Evolutionary conservation across 106 monocot species (phyloP).

Genomic region (Dioscorea alata): DNA sequence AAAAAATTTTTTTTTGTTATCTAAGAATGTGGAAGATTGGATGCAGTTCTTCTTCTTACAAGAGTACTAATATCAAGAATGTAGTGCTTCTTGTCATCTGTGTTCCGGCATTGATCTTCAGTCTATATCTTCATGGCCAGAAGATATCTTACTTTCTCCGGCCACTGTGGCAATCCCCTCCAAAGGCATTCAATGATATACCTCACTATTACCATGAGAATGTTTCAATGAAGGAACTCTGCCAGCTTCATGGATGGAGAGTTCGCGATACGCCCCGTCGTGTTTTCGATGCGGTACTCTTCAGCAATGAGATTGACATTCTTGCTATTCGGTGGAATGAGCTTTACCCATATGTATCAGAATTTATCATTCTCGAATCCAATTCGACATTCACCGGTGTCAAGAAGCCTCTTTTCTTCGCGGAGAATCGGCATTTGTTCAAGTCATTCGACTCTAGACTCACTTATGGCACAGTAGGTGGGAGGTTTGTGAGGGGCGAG

Average conservation of each 20-base stretch:
- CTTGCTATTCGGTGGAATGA: slow-evolving; percentile 66
- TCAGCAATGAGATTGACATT: slow-evolving; percentile 73
- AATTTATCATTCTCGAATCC: slow-evolving; percentile 71
- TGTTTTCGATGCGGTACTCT: slow-evolving; percentile 74
- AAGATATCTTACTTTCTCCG: slow-evolving; percentile 65
- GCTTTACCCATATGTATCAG: slow-evolving; percentile 58
- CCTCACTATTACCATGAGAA: slow-evolving; percentile 55
- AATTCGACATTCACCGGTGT: slow-evolving; percentile 65
- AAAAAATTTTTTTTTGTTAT: too few species aligned
- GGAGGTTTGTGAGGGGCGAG: slow-evolving; percentile 12
- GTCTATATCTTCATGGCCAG: slow-evolving; percentile 51
- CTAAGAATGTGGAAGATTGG: too few species aligned
- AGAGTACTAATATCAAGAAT: too few species aligned
- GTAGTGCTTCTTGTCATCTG: slow-evolving; percentile 30
- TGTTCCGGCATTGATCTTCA: slow-evolving; percentile 31
- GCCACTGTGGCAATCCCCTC: slow-evolving; percentile 69
- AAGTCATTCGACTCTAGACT: too few species aligned
- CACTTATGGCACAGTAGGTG: too few species aligned
- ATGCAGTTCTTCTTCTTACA: too few species aligned
- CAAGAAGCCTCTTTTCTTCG: slow-evolving; percentile 46
- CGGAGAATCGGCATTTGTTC: slow-evolving; percentile 27
- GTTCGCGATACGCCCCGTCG: slow-evolving; percentile 39
- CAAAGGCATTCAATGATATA: slow-evolving; percentile 52
- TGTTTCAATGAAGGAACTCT: slow-evolving; percentile 43
- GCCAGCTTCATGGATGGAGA: slow-evolving; percentile 62